Evolutionary conservation across 2,329 filamentous ascomycete genomes (phyloP), one percentile per base, ranked within the genome.

Genomic region (Monosporascus cannonballus): DNA sequence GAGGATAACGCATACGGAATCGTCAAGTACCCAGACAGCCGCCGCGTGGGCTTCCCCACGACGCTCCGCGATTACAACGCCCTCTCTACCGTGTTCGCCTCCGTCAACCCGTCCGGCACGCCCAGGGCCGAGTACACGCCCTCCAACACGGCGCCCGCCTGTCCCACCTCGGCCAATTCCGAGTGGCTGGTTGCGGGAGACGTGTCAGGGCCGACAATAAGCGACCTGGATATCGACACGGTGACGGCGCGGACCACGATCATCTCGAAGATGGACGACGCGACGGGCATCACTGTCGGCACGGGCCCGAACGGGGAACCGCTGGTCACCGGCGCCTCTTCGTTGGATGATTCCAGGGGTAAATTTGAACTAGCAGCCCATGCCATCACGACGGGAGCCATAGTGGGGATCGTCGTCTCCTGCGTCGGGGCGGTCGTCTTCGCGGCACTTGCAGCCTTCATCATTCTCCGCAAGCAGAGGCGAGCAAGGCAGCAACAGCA

Each of bases 61-160:
- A 81, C 76, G 37, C 73, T 80, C 51, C 56, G 70, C 1, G 84
- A 87, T 67, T 88, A 82, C 70, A 74, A 73, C 48, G 75, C 78
- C 64, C 74, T 85, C 46, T 78, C 80, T 51, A 76, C 72, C 58
- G 73, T 84, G 64, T 81, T 87, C 61, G 73, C 73, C 57, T 78
- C 75, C 55, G 76, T 74, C 48, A 76, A 72, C 18, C 79, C 82
- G 38, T 76, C 73, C 48, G 79, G 80, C 61, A 77, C 82, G 56
- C 76, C 81, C 63, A 78, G 75, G 61, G 71, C 67, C 57, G 69
- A 71, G 48, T 87, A 86, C 76, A 78, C 64, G 46, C 78, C 81
- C 25, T 75, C 74, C 65, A 85, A 85, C 72, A 80, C 77, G 38
- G 73, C 75, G 25, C 71, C 76, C 50, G 22, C 49, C 18, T 50